Conservation (phyloP, 805 yeast genomes). For the Cephaloascus albidus region DNA sequence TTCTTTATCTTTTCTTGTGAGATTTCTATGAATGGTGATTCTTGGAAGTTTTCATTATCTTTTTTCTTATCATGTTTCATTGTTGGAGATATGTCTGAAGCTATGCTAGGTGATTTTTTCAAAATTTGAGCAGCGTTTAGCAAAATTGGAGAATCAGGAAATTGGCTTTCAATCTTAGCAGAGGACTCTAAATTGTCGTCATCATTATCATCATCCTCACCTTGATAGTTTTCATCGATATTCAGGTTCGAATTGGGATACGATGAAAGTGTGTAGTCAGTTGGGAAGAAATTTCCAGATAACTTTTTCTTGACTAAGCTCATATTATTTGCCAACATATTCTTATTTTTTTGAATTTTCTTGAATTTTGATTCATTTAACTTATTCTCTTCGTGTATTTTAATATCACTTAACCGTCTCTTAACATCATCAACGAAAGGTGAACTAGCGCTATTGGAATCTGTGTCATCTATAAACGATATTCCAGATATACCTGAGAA, state of each 20-base stretch:
- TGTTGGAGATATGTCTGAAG: not conserved
- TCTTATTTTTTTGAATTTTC: not conserved
- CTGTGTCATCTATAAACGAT: slow-evolving; percentile 7
- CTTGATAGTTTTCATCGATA: no score
- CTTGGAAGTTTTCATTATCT: slow-evolving; percentile 2
- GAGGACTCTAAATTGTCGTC: slow-evolving; percentile 7
- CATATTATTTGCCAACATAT: not conserved
- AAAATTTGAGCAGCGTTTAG: not conserved
- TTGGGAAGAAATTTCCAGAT: not conserved
- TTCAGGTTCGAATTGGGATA: slow-evolving; percentile 17
- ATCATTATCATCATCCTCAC: not conserved
- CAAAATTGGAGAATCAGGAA: not conserved
- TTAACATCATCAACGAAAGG: not conserved
- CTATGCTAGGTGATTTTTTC: not conserved
- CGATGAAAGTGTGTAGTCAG: slow-evolving; percentile 19
- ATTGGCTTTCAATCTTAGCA: slow-evolving; percentile 1
- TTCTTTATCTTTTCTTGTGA: slow-evolving; percentile 6
- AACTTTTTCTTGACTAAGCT: slow-evolving; percentile 1
- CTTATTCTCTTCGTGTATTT: not conserved
- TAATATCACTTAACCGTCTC: not conserved
- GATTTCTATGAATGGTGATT: slow-evolving; percentile 3
- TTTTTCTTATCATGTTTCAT: not conserved
- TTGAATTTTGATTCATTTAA: not conserved
- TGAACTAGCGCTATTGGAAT: slow-evolving; percentile 1
- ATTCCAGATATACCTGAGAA: slow-evolving; percentile 22